These are phyloP conservation scores for Corymbia calophylla DNA, from an alignment of 441 rosid species.

Conservation along the genomic window DNA sequence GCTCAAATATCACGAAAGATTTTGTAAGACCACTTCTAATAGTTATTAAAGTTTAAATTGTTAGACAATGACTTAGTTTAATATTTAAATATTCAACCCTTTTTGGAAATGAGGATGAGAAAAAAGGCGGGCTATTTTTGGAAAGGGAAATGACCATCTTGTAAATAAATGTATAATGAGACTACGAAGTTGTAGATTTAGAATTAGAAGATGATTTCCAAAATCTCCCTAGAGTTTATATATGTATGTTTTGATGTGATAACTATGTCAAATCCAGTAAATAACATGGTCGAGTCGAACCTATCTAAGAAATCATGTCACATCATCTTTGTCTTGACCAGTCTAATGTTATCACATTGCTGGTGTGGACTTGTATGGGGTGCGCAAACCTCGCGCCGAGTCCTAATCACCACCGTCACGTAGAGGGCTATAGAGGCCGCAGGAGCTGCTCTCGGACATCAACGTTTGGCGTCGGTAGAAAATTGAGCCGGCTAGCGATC, in stretches of 20 bases:
- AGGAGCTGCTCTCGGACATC: background rate
- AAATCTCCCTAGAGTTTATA: background rate
- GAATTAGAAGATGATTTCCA: background rate
- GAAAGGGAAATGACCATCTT: background rate
- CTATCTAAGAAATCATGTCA: background rate
- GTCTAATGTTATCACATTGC: background rate
- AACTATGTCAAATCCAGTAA: background rate
- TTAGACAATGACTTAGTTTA: fast-evolving
- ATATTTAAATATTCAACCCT: background rate
- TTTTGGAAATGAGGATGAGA: background rate
- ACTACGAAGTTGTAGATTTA: background rate
- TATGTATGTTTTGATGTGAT: background rate
- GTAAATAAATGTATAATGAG: background rate
- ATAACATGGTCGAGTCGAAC: background rate
- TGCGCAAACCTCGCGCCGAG: background rate
- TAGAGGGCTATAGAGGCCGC: background rate
- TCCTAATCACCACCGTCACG: background rate
- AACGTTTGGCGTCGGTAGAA: background rate
- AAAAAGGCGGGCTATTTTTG: background rate
- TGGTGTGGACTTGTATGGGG: background rate
- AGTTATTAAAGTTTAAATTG: background rate
- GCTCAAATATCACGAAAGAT: background rate
- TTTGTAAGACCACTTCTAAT: background rate
- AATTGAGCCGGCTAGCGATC: background rate
- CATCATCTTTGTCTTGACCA: background rate